Base-by-base conservation (phyloP, 306 rosid genomes). In the Quercus engelmannii region DNA sequence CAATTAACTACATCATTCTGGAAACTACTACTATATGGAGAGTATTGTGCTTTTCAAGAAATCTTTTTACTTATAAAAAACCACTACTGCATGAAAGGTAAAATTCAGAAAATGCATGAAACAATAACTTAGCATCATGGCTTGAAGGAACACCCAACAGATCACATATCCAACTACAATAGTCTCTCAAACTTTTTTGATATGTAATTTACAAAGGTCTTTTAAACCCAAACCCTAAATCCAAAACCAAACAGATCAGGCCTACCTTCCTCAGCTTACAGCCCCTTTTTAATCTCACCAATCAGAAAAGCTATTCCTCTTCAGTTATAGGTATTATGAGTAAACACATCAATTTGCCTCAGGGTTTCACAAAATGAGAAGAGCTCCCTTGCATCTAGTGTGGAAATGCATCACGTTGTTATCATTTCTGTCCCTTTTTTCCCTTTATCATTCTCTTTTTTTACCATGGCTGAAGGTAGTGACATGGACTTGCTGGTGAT, bases 1-100 rank as follows among this genome's bases (percentile, higher is more conserved):
- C 76, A 71, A 80, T 33, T 31, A 70, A 7, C 65, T 80, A 67
- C 26, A 5, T 57, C 77, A 71, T 71, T 71, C 35, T 46, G 57
- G n/a, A 77, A 79, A 64, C 8, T 38, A 49, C 43, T 28, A 21
- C 63, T 74, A 74, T 59, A 64, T 30, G 71, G 9, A 35, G 41
- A 41, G 46, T 8, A 41, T 2, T 41, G 12, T 41, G 12, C 46
- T 41, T 41, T 41, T 41, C 46, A 8, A 41, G 46, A 41, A 8
- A 41, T 41, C 46, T 41, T 41, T 8, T 41, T 41, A 41, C 46
- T 41, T 8, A 0, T 41, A 41, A 41, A 41, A 77, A 79, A 64
- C 18, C 70, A 49, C 70, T 35, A 21, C 74, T 77, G 74, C 54
- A 64, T 30, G 71, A 11, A 69, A 73, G 70, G 68, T 18, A 67